Base-by-base conservation (phyloP, 495 filamentous ascomycete genomes). In the Podospora comata region DNA sequence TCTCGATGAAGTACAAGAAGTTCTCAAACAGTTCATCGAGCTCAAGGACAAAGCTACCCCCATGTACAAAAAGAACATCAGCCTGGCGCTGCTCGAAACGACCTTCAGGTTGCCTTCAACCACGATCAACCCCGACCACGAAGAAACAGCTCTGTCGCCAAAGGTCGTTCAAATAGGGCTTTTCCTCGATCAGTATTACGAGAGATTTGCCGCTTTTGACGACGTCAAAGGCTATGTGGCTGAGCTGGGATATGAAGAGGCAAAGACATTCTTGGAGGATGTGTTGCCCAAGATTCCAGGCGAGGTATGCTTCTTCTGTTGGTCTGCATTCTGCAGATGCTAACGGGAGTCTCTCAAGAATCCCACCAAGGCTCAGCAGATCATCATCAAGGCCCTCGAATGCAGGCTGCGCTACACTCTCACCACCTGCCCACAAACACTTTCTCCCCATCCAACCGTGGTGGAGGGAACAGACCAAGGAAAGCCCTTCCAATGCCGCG, bases 11-110 rank as follows among this genome's bases (percentile, higher is more conserved):
- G 72, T 78, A 2, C 72, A 76, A 39, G 32, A 16, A 26, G 60
- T 73, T 1, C 69, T 78, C 1, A 70, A 75, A 19, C 65, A 71
- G 27, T 75, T 75, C 58, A 70, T 78, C 20, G 67, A 73, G 2
- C 66, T 73, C 15, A 74, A 73, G 34, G 65, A 66, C 30, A 72
- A 70, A 23, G 66, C 72, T 0, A 72, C 61, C n/a, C 70, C 60
- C 4, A 78, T 76, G 75, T 76, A 77, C 70, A 75, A 71, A 61
- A 78, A 79, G 63, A 78, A 77, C 26, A 69, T 79, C 28, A 71
- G 67, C 60, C 39, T 75, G 2, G 72, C 71, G 26, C 64, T 74
- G 9, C 60, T 76, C 15, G 74, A 76, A 58, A 71, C 62, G 0
- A 73, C 72, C 6, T 76, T 75, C 64, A 64, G 61, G 13, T 61